Evolutionary conservation across 2,329 filamentous ascomycete species (phyloP), one percentile per base, ranked within the genome.

Genomic region (Botrytis porri): DNA sequence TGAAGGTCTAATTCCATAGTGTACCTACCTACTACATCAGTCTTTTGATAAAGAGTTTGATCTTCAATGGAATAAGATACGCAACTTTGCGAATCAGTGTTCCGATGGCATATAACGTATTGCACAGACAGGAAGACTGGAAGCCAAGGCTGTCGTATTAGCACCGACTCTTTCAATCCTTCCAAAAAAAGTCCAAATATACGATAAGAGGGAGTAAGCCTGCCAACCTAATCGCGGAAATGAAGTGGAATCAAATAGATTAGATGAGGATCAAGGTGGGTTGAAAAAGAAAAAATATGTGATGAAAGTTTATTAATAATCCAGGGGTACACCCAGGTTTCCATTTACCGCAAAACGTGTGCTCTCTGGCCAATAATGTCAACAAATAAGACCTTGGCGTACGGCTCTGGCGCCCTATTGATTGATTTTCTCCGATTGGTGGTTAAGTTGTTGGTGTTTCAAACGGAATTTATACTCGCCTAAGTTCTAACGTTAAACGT

Each of bases 231-330:
- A 66, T 57, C 18, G 25, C 48, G 25, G 64, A 67, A 25, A 57
- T 67, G 64, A 67, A 67, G 16, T 54, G 12, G 45, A 66, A 66
- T 66, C 32, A n/a, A 29, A 39, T 66, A 66, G 64, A 66, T 66
- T 39, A n/a, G 43, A 39, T 51, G 64, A 66, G 32, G 64, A 66
- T 39, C 18, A 20, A 29, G 25, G 45, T 39, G 45, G 32, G 25
- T 16, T 51, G 45, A 14, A 54, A 51, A 54, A 29, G 32, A 37
- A 66, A 39, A 39, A 51, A 51, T 5, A 4, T 35, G 20, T 48
- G 41, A 64, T 20, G 20, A 37, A 41, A 62, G 12, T 65, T 29
- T 18, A 66, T 66, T 66, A 29, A 54, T 54, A 29, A 39, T 54
- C 22, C 32, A 39, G 25, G 45, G 45, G 43, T 51, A 32, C 45